Percentiles rank a stretch among this genome's conserved stretches.
phyloP scores from a whole-genome alignment of 2,329 filamentous ascomycete species.

The Penicillium sp. region DNA sequence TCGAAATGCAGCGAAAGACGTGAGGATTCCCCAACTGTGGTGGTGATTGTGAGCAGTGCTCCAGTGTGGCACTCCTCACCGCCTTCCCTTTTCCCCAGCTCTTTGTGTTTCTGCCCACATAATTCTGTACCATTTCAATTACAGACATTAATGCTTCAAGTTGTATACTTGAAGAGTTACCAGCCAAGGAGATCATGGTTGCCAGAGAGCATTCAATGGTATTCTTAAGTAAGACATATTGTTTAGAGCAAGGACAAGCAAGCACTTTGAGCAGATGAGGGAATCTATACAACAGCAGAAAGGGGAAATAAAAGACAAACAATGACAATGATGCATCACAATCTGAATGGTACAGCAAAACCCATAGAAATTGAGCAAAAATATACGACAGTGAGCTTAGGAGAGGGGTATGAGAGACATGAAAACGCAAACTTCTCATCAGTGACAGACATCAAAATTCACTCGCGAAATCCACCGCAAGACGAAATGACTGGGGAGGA shows the following conservation, averaged over 20 bases:
- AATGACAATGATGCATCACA: not conserved
- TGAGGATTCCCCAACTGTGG: conserved; percentile 10
- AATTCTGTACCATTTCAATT: not conserved
- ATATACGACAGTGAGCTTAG: conserved; percentile 12
- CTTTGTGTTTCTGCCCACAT: not conserved
- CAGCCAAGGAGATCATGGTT: not conserved
- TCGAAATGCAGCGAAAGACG: conserved; percentile 12
- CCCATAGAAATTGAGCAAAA: conserved; percentile 11
- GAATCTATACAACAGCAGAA: not conserved
- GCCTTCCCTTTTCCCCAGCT: conserved; percentile 17
- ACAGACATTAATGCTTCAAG: not conserved
- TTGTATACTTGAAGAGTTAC: not conserved
- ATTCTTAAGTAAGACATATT: not conserved
- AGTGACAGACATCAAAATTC: conserved; percentile 26
- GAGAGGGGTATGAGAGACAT: conserved; percentile 28
- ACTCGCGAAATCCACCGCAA: conserved; percentile 22
- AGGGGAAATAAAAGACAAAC: conserved; percentile 6
- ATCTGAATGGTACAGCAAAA: conserved; percentile 1
- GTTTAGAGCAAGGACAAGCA: not conserved
- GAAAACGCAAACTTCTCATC: conserved; percentile 21
- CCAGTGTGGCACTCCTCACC: conserved; percentile 20
- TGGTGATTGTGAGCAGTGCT: conserved; percentile 8
- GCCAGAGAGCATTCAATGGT: not conserved
- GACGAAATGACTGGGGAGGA: conserved; percentile 9
- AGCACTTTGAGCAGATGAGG: not conserved